These are phyloP conservation scores for Samsoniella hepiali DNA, from an alignment of 2,329 filamentous ascomycete species.

Conservation along the genomic window DNA sequence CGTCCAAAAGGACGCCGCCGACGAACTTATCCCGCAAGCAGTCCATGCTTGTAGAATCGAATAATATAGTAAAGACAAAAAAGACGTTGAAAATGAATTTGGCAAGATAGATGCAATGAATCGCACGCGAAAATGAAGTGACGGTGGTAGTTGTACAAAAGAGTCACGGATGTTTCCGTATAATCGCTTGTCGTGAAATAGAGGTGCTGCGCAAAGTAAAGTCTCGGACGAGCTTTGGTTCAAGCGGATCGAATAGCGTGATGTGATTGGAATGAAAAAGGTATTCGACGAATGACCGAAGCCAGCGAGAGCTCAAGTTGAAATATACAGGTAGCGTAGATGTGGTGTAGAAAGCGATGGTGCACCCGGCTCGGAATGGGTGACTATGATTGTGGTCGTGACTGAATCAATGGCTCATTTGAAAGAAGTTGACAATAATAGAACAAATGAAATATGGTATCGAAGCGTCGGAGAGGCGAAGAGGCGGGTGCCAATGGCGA, in stretches of 20 bases:
- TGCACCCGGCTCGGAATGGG: conserved; percentile 24
- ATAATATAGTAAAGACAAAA: conserved; percentile 21
- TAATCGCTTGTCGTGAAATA: conserved; percentile 15
- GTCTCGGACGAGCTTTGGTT: conserved; percentile 3
- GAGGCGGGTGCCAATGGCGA: conserved; percentile 30
- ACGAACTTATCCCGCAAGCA: conserved; percentile 82
- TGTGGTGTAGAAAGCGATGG: conserved; percentile 25
- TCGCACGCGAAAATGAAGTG: conserved; percentile 22
- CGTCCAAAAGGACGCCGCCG: conserved; percentile 72
- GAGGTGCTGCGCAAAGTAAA: conserved; percentile 11
- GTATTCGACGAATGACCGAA: conserved; percentile 20
- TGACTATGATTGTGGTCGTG: conserved; percentile 30
- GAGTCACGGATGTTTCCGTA: conserved; percentile 11
- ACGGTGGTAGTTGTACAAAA: conserved; percentile 20
- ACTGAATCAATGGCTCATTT: conserved; percentile 43
- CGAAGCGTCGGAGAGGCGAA: conserved; percentile 30
- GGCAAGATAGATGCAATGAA: conserved; percentile 30
- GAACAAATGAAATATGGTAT: conserved; percentile 37
- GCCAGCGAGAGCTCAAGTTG: conserved; percentile 20
- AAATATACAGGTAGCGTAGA: conserved; percentile 35
- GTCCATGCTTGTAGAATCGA: conserved; percentile 56
- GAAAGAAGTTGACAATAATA: conserved; percentile 29
- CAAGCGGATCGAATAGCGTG: conserved; percentile 4
- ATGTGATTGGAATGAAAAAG: conserved; percentile 12
- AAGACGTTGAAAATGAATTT: conserved; percentile 26